phyloP scores from a whole-genome alignment of 106 monocot species.

The Narthecium ossifragum region DNA sequence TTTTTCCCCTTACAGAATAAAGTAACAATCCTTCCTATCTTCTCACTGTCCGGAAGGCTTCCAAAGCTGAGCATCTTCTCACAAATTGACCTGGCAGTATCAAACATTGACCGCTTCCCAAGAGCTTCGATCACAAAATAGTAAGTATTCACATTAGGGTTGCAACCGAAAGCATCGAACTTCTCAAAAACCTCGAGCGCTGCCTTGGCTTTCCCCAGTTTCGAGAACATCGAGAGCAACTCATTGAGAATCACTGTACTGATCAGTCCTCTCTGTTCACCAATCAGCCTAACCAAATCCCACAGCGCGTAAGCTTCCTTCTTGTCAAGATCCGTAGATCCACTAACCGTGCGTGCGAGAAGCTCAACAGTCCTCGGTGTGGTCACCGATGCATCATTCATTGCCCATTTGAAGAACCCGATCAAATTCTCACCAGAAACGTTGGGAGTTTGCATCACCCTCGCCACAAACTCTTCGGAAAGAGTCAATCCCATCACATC shows the following conservation, averaged over 20 bases:
- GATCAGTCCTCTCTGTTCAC: slow-evolving; percentile 37
- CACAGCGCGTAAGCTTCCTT: slow-evolving; percentile 57
- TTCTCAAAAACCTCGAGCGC: slow-evolving; percentile 70
- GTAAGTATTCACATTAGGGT: slow-evolving; percentile 48
- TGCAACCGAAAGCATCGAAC: slow-evolving; percentile 64
- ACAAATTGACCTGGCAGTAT: slow-evolving; percentile 56
- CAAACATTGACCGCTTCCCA: slow-evolving; percentile 42
- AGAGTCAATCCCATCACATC: slow-evolving; percentile 32
- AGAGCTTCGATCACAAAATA: slow-evolving; percentile 63
- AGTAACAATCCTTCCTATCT: slow-evolving; percentile 45
- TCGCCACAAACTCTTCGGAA: slow-evolving; percentile 49
- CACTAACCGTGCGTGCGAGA: slow-evolving; percentile 35
- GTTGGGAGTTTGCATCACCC: slow-evolving; percentile 31
- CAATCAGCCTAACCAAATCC: slow-evolving; percentile 81
- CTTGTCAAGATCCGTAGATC: slow-evolving; percentile 22
- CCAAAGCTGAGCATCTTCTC: slow-evolving; percentile 77
- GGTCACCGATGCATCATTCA: slow-evolving; percentile 18
- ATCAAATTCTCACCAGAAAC: slow-evolving; percentile 39
- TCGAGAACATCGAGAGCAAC: slow-evolving; percentile 44
- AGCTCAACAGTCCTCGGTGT: slow-evolving; percentile 22
- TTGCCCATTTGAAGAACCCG: slow-evolving; percentile 55
- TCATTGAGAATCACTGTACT: slow-evolving; percentile 51
- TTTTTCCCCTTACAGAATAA: slow-evolving; percentile 64
- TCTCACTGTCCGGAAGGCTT: slow-evolving; percentile 54
- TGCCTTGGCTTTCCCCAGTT: slow-evolving; percentile 46